Evolutionary conservation across 2,329 filamentous ascomycete genomes (phyloP).

Genomic region (Cytospora piceae): DNA sequence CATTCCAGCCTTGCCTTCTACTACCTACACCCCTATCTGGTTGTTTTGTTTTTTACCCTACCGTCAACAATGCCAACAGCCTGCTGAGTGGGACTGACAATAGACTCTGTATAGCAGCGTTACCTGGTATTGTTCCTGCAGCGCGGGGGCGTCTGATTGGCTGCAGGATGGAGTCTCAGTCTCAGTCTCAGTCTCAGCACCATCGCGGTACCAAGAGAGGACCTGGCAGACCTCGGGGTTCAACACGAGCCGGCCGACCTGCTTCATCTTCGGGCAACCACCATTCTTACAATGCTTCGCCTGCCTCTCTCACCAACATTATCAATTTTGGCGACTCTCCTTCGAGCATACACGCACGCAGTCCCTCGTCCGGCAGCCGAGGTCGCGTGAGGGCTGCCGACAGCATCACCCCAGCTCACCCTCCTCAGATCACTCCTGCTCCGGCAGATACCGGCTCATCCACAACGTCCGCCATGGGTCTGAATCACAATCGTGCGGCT

Average conservation of each 20-base stretch:
- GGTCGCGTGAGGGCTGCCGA: constrained; percentile 25
- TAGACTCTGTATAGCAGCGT: neutral
- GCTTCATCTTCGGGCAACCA: constrained; percentile 27
- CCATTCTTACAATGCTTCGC: constrained; percentile 17
- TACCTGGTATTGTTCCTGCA: constrained; percentile 18
- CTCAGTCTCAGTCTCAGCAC: constrained; percentile 20
- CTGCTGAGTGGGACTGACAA: neutral
- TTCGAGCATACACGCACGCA: constrained; percentile 17
- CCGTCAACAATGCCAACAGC: neutral
- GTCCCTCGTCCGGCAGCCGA: constrained; percentile 22
- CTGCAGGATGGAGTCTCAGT: constrained; percentile 30
- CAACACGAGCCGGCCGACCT: constrained; percentile 25
- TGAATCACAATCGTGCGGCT: constrained; percentile 18
- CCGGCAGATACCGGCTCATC: constrained; percentile 12
- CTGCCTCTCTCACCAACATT: constrained; percentile 20
- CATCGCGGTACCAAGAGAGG: constrained; percentile 24
- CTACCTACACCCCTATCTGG: neutral
- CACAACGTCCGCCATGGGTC: constrained; percentile 19
- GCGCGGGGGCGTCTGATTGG: constrained; percentile 27
- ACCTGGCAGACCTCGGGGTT: constrained; percentile 24
- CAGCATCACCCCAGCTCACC: constrained; percentile 22
- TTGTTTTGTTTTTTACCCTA: constrained; percentile 15
- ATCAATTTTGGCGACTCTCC: constrained; percentile 25
- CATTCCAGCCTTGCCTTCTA: constrained; percentile 3
- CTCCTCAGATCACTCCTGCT: constrained; percentile 20